A percentile compares a stretch with the other conserved stretches of the same genome.
These are phyloP conservation scores for Lactarius vividus DNA, from an alignment of 768 basidiomycete species.

Conservation along the genomic window DNA sequence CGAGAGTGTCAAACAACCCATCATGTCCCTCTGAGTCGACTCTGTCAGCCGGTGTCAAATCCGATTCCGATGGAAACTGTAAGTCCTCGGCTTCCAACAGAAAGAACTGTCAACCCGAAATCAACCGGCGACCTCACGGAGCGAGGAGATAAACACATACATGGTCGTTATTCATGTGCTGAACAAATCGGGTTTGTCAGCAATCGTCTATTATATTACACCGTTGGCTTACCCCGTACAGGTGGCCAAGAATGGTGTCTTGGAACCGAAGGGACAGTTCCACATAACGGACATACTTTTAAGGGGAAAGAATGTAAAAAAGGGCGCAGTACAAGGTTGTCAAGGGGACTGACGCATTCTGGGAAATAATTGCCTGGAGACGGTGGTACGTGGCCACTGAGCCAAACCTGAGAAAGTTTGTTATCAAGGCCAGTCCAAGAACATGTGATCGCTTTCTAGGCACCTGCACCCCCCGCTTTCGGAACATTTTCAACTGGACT, in stretches of 20 bases:
- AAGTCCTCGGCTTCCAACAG: conserved; percentile 36
- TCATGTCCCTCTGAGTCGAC: conserved; percentile 30
- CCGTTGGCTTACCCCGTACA: conserved; percentile 65
- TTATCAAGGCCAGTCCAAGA: conserved; percentile 6
- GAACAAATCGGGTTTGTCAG: conserved; percentile 19
- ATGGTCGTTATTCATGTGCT: conserved; percentile 87
- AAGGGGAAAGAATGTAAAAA: conserved; percentile 16
- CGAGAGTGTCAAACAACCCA: conserved; percentile 53
- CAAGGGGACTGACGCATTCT: conserved; percentile 64
- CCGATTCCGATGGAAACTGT: conserved; percentile 24
- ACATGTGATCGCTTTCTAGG: background rate
- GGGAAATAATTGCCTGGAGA: conserved; percentile 76
- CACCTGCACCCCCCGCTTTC: conserved; percentile 72
- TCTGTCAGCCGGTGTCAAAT: conserved; percentile 20
- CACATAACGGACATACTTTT: conserved; percentile 60
- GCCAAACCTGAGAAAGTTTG: conserved; percentile 41
- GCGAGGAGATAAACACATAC: conserved; percentile 39
- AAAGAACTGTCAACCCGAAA: conserved; percentile 33
- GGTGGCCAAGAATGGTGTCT: conserved; percentile 83
- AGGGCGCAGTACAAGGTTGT: conserved; percentile 21
- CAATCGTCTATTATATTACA: conserved; percentile 32
- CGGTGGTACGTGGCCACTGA: conserved; percentile 84
- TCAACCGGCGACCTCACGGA: conserved; percentile 13
- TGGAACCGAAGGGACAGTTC: conserved; percentile 80
- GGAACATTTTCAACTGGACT: conserved; percentile 69